These are phyloP conservation scores for Erythrobasidium hasegawianum DNA, from an alignment of 1,284 basidiomycete species.

Conservation along the genomic window DNA sequence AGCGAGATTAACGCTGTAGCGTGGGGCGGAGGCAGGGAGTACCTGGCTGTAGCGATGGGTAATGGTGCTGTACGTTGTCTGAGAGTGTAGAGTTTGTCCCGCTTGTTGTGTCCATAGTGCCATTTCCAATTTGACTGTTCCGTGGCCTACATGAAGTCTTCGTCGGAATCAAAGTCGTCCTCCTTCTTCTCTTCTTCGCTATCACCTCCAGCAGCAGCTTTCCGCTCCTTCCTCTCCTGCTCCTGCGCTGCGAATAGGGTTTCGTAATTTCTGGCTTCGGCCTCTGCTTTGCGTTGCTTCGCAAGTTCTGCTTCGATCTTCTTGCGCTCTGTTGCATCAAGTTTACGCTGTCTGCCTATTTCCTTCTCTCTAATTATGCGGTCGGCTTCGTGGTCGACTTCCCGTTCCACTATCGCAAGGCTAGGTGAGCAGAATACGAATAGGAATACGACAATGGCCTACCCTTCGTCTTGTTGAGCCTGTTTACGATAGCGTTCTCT, in stretches of 20 bases:
- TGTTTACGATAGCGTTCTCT: slow-evolving; percentile 86
- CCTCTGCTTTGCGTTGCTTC: slow-evolving; percentile 65
- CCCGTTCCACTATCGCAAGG: slow-evolving; percentile 55
- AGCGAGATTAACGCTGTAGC: slow-evolving; percentile 79
- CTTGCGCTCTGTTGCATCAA: slow-evolving; percentile 24
- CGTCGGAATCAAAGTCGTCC: slow-evolving; percentile 40
- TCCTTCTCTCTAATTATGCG: slow-evolving; percentile 63
- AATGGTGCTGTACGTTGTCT: slow-evolving; percentile 61
- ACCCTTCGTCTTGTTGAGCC: slow-evolving; percentile 89
- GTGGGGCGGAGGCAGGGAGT: slow-evolving; percentile 69
- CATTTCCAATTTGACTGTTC: neutral
- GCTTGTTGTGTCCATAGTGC: neutral
- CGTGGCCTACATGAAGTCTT: slow-evolving; percentile 40
- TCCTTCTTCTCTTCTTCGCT: slow-evolving; percentile 36
- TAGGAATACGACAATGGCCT: slow-evolving; percentile 29
- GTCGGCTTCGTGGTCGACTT: slow-evolving; percentile 89
- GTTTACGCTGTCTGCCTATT: slow-evolving; percentile 37
- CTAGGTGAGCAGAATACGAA: too few relatives aligned
- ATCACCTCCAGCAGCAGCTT: slow-evolving; percentile 15
- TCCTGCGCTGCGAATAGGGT: slow-evolving; percentile 55
- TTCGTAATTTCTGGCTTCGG: slow-evolving; percentile 72
- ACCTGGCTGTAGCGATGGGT: slow-evolving; percentile 80
- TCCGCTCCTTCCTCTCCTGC: slow-evolving; percentile 22
- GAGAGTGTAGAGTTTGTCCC: slow-evolving; percentile 6
- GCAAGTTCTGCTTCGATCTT: slow-evolving; percentile 55